These are phyloP conservation scores for Didymella exigua DNA, from an alignment of 2,329 filamentous ascomycete genomes.

Conservation along the genomic window DNA sequence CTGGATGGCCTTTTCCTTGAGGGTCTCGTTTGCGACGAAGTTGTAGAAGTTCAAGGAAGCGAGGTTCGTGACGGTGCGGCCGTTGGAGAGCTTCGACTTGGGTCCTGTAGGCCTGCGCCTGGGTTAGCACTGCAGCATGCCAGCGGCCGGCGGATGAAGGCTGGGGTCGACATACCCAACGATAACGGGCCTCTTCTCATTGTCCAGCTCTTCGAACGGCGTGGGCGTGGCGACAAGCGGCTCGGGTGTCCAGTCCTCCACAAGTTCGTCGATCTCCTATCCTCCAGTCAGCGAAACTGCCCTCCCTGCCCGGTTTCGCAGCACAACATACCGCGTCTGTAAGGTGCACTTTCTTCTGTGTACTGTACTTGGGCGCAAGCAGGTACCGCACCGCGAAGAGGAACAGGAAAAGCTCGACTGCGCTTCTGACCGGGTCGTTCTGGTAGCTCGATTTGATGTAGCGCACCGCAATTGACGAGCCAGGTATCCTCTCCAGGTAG, in stretches of 20 bases:
- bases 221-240: conserved; percentile 80
- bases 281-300: conserved; percentile 20
- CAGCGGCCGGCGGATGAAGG: not conserved
- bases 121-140: conserved; percentile 18
- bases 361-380: conserved; percentile 89
- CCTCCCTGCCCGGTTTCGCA: not conserved
- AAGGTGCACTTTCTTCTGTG: conserved; percentile 84
- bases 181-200: conserved; percentile 84
- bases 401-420: conserved; percentile 90
- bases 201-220: conserved; percentile 76
- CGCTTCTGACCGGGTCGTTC: conserved; percentile 91
- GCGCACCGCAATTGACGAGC: conserved; percentile 89
- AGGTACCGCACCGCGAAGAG: conserved; percentile 96
- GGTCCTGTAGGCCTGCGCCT: conserved; percentile 77
- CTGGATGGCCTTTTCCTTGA: conserved; percentile 94
- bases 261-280: conserved; percentile 91
- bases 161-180: conserved; percentile 67
- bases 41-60: conserved; percentile 98
- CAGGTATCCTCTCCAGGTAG: conserved; percentile 87
- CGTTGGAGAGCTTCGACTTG: conserved; percentile 85
- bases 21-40: conserved; percentile 86
- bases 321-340: conserved; percentile 70
- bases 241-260: conserved; percentile 96
- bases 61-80: conserved; percentile 89
- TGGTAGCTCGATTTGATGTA: conserved; percentile 98